Conservation (phyloP, 2,329 filamentous ascomycete species). For the Rhexocercosporidium sp. region DNA sequence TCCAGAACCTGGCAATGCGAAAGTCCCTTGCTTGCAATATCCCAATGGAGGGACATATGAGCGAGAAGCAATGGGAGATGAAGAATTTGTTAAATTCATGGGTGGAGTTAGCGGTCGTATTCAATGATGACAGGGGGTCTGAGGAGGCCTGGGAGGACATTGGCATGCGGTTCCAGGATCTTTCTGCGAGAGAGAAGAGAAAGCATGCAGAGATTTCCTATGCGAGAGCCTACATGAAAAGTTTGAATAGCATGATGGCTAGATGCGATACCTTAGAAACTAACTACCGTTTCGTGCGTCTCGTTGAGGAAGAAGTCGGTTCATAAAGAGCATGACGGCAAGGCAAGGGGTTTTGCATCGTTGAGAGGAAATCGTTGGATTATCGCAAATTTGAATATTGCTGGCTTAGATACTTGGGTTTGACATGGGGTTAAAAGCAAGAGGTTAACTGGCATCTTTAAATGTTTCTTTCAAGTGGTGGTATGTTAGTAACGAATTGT, state of each 20-base stretch:
- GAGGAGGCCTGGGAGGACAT: background rate
- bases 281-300: background rate
- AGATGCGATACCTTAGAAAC: background rate
- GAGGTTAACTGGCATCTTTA: no score
- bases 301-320: background rate
- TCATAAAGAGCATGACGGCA: no score
- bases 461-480: no score
- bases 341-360: no score
- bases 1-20: background rate
- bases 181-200: slow-evolving; percentile 1
- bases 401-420: no score
- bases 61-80: background rate
- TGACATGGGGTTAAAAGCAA: no score
- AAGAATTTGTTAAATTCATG: background rate
- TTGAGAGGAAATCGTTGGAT: no score
- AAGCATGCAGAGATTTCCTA: background rate
- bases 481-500: no score
- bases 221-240: background rate
- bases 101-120: background rate
- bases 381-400: no score
- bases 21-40: background rate
- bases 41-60: background rate
- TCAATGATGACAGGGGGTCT: background rate
- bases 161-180: background rate
- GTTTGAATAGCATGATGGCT: background rate